Conservation (phyloP, 352 stramenopile species). For the Phytophthora syringae region DNA sequence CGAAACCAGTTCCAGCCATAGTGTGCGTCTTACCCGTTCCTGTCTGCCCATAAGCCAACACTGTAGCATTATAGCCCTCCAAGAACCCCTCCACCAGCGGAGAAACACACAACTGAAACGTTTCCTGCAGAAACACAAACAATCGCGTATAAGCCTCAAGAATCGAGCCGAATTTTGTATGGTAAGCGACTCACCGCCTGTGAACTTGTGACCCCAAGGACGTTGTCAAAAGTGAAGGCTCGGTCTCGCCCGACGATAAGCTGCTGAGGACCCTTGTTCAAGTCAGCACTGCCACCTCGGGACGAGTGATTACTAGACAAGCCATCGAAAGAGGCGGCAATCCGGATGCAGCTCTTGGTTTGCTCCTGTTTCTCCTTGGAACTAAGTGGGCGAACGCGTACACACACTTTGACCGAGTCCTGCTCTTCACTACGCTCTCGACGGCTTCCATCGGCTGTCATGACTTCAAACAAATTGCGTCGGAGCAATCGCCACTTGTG, state of each 20-base stretch:
- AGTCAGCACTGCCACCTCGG: conserved; percentile 2
- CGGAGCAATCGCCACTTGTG: conserved; percentile 5
- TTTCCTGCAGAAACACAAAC: conserved; percentile 39
- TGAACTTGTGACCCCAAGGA: conserved; percentile 74
- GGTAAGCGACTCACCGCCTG: conserved; percentile 54
- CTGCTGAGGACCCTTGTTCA: conserved; percentile 49
- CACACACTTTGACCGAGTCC: conserved; percentile 78
- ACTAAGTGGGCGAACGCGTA: conserved; percentile 73
- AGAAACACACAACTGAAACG: conserved; percentile 74
- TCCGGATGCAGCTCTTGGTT: conserved; percentile 80
- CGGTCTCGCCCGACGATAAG: conserved; percentile 86
- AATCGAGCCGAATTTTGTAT: not conserved
- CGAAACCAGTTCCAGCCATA: conserved; percentile 83
- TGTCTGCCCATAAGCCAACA: conserved; percentile 88
- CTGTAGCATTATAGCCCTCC: conserved; percentile 85
- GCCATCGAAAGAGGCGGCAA: conserved; percentile 56
- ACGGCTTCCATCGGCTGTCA: conserved; percentile 26
- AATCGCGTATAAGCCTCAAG: not conserved
- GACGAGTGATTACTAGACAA: conserved; percentile 38
- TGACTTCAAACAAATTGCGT: conserved; percentile 9
- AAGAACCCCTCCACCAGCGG: conserved; percentile 81
- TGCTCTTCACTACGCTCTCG: conserved; percentile 44
- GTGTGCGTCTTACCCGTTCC: conserved; percentile 96
- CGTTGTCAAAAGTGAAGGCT: conserved; percentile 91
- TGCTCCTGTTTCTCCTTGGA: conserved; percentile 71